These are phyloP conservation scores for Blastobotrys capitulatus DNA, from an alignment of 1,139 yeast species.

Conservation along the genomic window DNA sequence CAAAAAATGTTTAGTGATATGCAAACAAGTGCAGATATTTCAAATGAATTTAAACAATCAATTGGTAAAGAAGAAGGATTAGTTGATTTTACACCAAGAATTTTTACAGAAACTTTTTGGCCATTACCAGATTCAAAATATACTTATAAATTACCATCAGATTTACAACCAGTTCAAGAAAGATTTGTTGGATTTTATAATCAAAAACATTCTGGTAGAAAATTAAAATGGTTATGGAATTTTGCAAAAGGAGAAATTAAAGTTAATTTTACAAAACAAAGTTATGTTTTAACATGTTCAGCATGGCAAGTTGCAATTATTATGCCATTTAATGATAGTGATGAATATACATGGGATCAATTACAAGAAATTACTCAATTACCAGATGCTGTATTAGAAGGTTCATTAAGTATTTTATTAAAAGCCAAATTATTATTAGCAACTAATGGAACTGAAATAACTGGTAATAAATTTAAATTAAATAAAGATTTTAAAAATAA, in stretches of 20 bases:
- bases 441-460: slow-evolving; percentile 37
- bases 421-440: slow-evolving; percentile 73
- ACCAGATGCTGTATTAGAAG: slow-evolving; percentile 59
- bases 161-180: slow-evolving; percentile 58
- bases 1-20: slow-evolving; percentile 97
- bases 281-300: slow-evolving; percentile 82
- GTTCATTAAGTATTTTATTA: slow-evolving; percentile 71
- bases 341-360: slow-evolving; percentile 54
- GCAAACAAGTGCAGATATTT: slow-evolving; percentile 77
- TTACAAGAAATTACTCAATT: slow-evolving; percentile 65
- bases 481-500: slow-evolving; percentile 82
- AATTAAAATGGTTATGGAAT: slow-evolving; percentile 94
- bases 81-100: slow-evolving; percentile 60
- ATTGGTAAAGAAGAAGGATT: slow-evolving; percentile 45
- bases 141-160: slow-evolving; percentile 54
- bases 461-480: slow-evolving; percentile 59
- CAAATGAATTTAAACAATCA: slow-evolving; percentile 49
- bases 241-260: slow-evolving; percentile 88
- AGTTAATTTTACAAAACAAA: slow-evolving; percentile 50
- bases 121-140: slow-evolving; percentile 55
- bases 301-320: slow-evolving; percentile 83
- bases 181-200: slow-evolving; percentile 66
- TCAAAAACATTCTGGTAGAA: slow-evolving; percentile 77
- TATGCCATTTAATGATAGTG: slow-evolving; percentile 66
- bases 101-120: slow-evolving; percentile 89